Evolutionary conservation across 2,329 filamentous ascomycete genomes (phyloP), one percentile per base, ranked within the genome.

Genomic region (Zymoseptoria crescenta): DNA sequence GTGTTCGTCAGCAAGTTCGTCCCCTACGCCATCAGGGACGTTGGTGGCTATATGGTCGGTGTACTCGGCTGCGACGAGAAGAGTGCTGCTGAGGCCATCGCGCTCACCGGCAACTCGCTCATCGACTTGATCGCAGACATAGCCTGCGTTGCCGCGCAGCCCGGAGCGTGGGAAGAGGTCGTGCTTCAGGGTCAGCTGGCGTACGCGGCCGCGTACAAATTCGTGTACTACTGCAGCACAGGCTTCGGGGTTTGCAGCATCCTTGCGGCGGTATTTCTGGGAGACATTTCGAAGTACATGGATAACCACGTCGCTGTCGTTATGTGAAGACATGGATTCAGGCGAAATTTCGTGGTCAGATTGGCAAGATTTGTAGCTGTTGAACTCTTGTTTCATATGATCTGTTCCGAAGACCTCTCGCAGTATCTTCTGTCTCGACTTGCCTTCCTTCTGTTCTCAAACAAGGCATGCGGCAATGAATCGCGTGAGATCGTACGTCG

Each of bases 41-140:
- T 86, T 24, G 80, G 80, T 27, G 76, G 74, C 8, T 74, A 79
- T 10, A 81, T 85, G 74, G 65, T 74, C 3, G 72, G 69, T 4
- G 65, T 79, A 54, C 73, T 81, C 27, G 78, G 79, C 56, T 81
- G 86, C 61, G 79, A 50, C 70, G 79, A 61, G 35, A 62, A 70
- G 0, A 65, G 69, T 0, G 68, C 79, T 13, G 68, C 64, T 0
- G 73, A 79, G 21, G 80, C 80, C 21, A 82, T 85, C 56, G 65
- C 74, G 27, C 74, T 85, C 27, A 86, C 82, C 0, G 77, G 76
- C 8, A 77, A 76, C 1, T 81, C 79, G 1, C 70, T 86, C 41
- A 68, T 84, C 9, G 71, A 79, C 0, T 72, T 77, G 16, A 75
- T 86, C 35, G 67, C 76, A 24, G 48, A 72, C 4, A 73, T 83